Percentiles rank a stretch among this genome's conserved stretches.
Conservation (phyloP, 2,329 filamentous ascomycete species). For the Aspergillus neoniger region DNA sequence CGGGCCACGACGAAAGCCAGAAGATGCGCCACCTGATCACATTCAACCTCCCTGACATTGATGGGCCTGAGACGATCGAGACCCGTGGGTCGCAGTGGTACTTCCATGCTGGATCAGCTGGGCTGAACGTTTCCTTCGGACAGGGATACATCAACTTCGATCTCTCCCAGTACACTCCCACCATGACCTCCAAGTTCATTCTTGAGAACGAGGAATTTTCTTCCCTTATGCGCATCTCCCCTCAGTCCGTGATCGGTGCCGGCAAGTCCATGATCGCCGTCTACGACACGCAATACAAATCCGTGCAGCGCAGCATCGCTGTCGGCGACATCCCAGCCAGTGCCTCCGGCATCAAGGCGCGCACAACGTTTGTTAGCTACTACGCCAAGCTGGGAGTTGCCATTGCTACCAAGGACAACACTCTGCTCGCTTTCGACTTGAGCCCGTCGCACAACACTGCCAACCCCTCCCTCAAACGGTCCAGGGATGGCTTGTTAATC, state of each 20-base stretch:
- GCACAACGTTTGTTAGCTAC: slow-evolving; percentile 45
- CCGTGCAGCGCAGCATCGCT: slow-evolving; percentile 46
- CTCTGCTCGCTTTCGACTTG: slow-evolving; percentile 49
- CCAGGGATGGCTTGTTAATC: slow-evolving; percentile 43
- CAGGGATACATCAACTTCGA: slow-evolving; percentile 46
- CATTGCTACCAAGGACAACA: slow-evolving; percentile 44
- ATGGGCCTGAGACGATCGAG: slow-evolving; percentile 29
- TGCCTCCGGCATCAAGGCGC: slow-evolving; percentile 24
- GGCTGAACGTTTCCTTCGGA: slow-evolving; percentile 42
- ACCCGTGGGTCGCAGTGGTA: slow-evolving; percentile 37
- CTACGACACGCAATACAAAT: slow-evolving; percentile 51
- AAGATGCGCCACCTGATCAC: slow-evolving; percentile 41
- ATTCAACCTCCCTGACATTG: slow-evolving; percentile 36
- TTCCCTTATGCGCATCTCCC: slow-evolving; percentile 47
- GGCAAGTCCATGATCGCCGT: slow-evolving; percentile 46
- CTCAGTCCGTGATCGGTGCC: slow-evolving; percentile 45
- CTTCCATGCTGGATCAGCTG: slow-evolving; percentile 43
- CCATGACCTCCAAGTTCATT: slow-evolving; percentile 41
- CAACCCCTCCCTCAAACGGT: slow-evolving; percentile 39
- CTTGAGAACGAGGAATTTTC: slow-evolving; percentile 40
- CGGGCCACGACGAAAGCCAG: slow-evolving; percentile 33
- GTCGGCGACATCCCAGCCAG: slow-evolving; percentile 32
- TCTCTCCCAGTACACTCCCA: slow-evolving; percentile 45
- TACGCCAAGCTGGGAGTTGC: slow-evolving; percentile 47
- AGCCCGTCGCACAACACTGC: slow-evolving; percentile 32